Base-by-base conservation (phyloP, 768 basidiomycete species). In the Pulveroboletus sp. region DNA sequence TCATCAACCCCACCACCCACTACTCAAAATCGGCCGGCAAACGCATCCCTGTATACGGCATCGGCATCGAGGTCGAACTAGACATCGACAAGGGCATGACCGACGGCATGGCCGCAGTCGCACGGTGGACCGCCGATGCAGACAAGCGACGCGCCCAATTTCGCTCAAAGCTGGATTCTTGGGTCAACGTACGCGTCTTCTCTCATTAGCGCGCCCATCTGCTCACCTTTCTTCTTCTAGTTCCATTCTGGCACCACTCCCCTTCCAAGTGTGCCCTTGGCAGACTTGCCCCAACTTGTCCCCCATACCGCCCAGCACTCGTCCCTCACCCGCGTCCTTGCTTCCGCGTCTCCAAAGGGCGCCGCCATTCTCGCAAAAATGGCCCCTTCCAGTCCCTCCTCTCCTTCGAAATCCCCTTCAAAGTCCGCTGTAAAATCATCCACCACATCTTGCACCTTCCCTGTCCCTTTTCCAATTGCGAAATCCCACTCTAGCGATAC, bases 11-110 rank as follows among this genome's bases (percentile, higher is more conserved):
- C 31, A 77, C 86, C 7, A 88, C 80, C 4, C 85, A 92, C 59
- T 81, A 82, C 62, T 80, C 77, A n/a, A 88, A 85, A 58, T 56
- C 67, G 1, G 77, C 76, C 13, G 78, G 80, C 13, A 82, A 82
- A 59, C 80, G 90, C 36, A 71, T 89, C 17, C 84, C 87, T 29
- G 90, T 80, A 1, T 93, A 91, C 64, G 90, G 90, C 9, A 78
- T 92, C 53, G 90, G 90, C 1, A 88, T 93, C 42, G 87, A 92
- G 68, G 88, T 91, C 21, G 87, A 91, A 57, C 85, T 89, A 72
- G 82, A 90, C 58, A 79, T 90, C 47, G 87, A 89, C 67, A 87
- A 87, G 68, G 82, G 79, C 57, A 83, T 87, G 84, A 73, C 73
- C 19, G 81, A 78, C 38, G 88, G 90, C n/a, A 91, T 92, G 85